A percentile compares a stretch with the other conserved stretches of the same genome.
Conservation (phyloP, 306 rosid genomes). For the Fagus sylvatica region DNA sequence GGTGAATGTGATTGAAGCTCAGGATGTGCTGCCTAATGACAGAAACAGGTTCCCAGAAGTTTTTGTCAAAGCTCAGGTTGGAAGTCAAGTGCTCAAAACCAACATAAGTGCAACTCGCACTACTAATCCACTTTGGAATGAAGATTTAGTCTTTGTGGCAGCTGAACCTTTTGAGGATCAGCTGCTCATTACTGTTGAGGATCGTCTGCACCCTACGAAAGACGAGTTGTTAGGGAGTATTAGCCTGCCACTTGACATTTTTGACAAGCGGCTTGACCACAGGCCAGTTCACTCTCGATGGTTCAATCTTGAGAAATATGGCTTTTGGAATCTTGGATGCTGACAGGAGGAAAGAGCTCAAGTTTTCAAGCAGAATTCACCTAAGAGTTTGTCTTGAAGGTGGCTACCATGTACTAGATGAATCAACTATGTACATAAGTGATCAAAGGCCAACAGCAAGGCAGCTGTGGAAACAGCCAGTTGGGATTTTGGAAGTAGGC, state of each 20-base stretch:
- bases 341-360: constrained; percentile 83
- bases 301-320: constrained; percentile 87
- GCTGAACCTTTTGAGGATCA: constrained; percentile 98
- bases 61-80: constrained; percentile 82
- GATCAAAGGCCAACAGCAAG: constrained; percentile 92
- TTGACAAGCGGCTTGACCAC: constrained; percentile 82
- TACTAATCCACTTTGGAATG: constrained; percentile 78
- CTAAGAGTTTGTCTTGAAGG: constrained; percentile 91
- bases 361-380: constrained; percentile 85
- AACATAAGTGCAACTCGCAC: constrained; percentile 59
- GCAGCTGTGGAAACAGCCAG: constrained; percentile 89
- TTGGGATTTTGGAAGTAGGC: constrained; percentile 88
- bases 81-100: constrained; percentile 75
- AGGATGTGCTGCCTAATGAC: constrained; percentile 74
- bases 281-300: constrained; percentile 82
- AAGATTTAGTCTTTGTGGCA: constrained; percentile 84
- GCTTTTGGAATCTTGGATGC: constrained; percentile 79
- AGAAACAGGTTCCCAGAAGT: constrained; percentile 71
- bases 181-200: constrained; percentile 64
- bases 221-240: constrained; percentile 84
- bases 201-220: constrained; percentile 63
- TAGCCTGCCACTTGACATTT: constrained; percentile 58
- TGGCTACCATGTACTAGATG: constrained; percentile 95
- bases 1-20: constrained; percentile 84
- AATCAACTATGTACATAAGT: constrained; percentile 81